phyloP scores from a whole-genome alignment of 1,284 basidiomycete species.

The Trichosporon inkin region DNA sequence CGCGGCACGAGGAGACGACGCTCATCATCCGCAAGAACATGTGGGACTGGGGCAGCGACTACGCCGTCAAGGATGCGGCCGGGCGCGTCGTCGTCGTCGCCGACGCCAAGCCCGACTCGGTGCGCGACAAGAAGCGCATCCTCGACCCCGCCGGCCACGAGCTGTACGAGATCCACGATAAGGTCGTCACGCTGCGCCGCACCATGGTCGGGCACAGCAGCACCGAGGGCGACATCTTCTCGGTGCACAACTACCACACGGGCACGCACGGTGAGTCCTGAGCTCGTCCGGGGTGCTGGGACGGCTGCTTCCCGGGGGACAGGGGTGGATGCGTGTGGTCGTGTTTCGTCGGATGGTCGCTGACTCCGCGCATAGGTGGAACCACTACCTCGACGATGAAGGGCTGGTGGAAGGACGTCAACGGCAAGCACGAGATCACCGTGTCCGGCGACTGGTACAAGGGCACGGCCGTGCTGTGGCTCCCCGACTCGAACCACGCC shows the following conservation, averaged over 20 bases:
- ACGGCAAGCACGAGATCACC: not conserved
- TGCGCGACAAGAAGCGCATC: not conserved
- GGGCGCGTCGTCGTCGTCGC: not conserved
- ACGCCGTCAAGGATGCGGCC: no score
- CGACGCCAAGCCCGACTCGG: not conserved
- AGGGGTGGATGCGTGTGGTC: no score
- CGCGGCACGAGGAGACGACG: not conserved
- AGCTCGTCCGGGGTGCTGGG: no score
- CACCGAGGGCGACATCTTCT: no score
- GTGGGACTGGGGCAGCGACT: not conserved
- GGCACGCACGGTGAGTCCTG: no score
- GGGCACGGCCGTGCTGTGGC: not conserved
- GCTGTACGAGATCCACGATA: not conserved
- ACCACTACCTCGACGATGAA: not conserved
- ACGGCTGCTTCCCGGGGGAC: no score
- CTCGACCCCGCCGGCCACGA: not conserved
- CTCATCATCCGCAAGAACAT: not conserved
- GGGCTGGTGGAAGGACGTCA: constrained; percentile 4
- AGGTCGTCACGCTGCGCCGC: no score
- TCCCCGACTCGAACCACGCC: not conserved
- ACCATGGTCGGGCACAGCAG: no score
- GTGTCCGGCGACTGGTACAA: not conserved
- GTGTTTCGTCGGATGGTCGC: no score
- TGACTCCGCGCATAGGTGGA: not conserved
- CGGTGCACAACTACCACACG: no score